Conservation (phyloP, 177 flowering plant genomes). For the Vitis hybrid region DNA sequence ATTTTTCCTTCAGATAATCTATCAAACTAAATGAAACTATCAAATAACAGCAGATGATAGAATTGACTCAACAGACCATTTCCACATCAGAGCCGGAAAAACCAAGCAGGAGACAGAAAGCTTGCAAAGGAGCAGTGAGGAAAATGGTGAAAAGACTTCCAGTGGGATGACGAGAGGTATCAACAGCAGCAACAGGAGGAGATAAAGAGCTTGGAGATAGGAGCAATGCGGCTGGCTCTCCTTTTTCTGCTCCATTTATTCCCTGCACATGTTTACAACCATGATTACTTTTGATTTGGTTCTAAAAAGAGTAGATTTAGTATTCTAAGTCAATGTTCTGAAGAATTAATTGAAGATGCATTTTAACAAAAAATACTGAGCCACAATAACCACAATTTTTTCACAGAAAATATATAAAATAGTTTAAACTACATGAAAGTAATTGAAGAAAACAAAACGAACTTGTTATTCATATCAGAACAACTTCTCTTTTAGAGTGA, state of each 20-base stretch:
- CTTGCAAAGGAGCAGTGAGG: conserved; percentile 87
- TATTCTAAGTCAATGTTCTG: no score
- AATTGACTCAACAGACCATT: conserved; percentile 42
- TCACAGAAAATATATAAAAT: not conserved
- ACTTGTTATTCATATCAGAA: no score
- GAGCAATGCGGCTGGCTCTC: conserved; percentile 77
- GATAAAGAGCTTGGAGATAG: conserved; percentile 65
- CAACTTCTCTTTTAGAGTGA: no score
- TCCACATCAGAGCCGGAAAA: conserved; percentile 58
- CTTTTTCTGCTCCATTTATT: conserved; percentile 74
- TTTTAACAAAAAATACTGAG: not conserved
- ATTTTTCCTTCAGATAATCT: not conserved
- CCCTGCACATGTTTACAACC: conserved; percentile 35
- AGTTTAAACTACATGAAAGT: no score
- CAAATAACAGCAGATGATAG: not conserved
- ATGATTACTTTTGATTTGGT: not conserved
- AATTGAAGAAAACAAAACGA: no score
- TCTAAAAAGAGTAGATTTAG: not conserved
- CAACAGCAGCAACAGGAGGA: conserved; percentile 33
- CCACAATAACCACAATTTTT: not conserved
- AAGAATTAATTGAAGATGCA: not conserved
- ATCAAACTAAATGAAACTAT: not conserved
- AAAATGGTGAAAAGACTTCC: conserved; percentile 87
- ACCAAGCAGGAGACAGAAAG: conserved; percentile 78
- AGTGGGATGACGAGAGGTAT: conserved; percentile 47